Conservation (phyloP, 768 basidiomycete species). For the Sistotremastrum niveocremeum region DNA sequence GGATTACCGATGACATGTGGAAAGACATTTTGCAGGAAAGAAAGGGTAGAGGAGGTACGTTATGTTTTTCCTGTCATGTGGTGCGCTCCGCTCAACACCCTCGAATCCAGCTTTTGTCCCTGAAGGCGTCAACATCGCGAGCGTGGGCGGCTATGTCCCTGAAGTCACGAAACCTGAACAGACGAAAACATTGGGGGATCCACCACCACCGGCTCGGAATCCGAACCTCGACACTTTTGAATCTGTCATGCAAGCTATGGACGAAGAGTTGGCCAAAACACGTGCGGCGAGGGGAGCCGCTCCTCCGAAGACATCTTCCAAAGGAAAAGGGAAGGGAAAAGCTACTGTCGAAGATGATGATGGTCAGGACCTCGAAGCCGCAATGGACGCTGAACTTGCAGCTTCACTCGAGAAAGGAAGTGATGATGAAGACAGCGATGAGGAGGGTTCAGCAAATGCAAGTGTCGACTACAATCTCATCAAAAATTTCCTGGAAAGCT, state of each 20-base stretch:
- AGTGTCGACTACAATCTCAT: slow-evolving; percentile 76
- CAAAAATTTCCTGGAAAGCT: slow-evolving; percentile 95
- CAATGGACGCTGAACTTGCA: slow-evolving; percentile 82
- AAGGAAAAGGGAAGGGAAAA: slow-evolving; percentile 35
- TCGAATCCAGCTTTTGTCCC: slow-evolving; percentile 45
- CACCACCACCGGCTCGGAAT: slow-evolving; percentile 35
- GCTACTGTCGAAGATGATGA: slow-evolving; percentile 26
- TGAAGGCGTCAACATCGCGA: slow-evolving; percentile 8
- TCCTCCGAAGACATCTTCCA: slow-evolving; percentile 9
- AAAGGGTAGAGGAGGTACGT: slow-evolving; percentile 67
- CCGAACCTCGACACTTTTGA: slow-evolving; percentile 85
- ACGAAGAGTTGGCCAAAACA: slow-evolving; percentile 54
- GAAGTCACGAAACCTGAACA: not conserved
- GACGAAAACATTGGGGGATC: slow-evolving; percentile 11
- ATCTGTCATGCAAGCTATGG: slow-evolving; percentile 92
- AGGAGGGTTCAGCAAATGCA: slow-evolving; percentile 18
- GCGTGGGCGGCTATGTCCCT: slow-evolving; percentile 1
- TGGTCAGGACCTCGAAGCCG: slow-evolving; percentile 56
- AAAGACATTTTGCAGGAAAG: slow-evolving; percentile 71
- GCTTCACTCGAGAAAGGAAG: slow-evolving; percentile 38
- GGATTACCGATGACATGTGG: slow-evolving; percentile 86
- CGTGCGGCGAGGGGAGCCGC: slow-evolving; percentile 15
- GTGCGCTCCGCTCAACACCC: slow-evolving; percentile 1
- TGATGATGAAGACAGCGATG: slow-evolving; percentile 39
- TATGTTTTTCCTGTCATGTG: slow-evolving; percentile 2